These are phyloP conservation scores for Dendryphion nanum DNA, from an alignment of 2,329 filamentous ascomycete species.

Conservation along the genomic window DNA sequence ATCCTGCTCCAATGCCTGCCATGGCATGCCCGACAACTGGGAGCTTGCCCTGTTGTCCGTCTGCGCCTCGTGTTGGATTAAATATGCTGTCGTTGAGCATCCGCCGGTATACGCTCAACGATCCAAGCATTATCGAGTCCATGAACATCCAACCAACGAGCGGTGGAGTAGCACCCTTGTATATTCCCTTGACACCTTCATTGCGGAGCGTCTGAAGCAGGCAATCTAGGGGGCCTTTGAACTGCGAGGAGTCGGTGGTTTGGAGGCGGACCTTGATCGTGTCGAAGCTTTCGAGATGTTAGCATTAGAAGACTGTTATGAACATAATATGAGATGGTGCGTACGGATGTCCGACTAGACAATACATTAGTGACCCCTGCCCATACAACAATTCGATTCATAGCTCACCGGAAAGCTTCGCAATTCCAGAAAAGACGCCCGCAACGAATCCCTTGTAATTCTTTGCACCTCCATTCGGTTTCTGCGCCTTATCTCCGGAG, in stretches of 20 bases:
- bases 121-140: conserved; percentile 90
- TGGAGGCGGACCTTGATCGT: conserved; percentile 96
- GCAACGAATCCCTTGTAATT: conserved; percentile 97
- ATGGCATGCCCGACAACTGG: conserved; percentile 80
- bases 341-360: conserved; percentile 62
- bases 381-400: too few relatives aligned
- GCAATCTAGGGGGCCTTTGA: conserved; percentile 84
- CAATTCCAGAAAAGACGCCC: conserved; percentile 91
- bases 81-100: conserved; percentile 81
- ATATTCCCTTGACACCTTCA: conserved; percentile 81
- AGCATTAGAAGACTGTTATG: too few relatives aligned
- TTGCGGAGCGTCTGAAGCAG: conserved; percentile 78
- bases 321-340: too few relatives aligned
- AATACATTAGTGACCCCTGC: too few relatives aligned
- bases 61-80: conserved; percentile 46
- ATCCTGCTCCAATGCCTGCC: conserved; percentile 82
- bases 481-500: conserved; percentile 24
- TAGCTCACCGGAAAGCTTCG: conserved; percentile 75
- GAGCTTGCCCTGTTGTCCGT: conserved; percentile 50
- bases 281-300: conserved; percentile 84
- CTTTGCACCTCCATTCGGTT: conserved; percentile 36
- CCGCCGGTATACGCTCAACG: conserved; percentile 83
- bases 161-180: conserved; percentile 92
- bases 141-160: conserved; percentile 98
- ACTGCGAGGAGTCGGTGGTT: conserved; percentile 74